Conservation (phyloP, 2,329 filamentous ascomycete genomes). For the Penicillium capsulatum region DNA sequence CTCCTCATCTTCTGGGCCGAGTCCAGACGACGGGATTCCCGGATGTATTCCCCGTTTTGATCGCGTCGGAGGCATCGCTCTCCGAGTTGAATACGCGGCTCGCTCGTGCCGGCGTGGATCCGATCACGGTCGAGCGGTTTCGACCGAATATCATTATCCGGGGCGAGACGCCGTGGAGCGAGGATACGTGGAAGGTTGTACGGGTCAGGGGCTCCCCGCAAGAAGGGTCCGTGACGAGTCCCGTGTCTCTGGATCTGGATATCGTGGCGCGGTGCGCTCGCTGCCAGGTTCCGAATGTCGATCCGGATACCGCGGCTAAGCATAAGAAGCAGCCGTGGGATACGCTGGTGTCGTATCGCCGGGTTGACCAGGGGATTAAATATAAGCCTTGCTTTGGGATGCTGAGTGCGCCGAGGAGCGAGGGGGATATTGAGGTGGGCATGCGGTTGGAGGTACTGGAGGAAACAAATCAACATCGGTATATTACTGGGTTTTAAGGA, state of each 20-base stretch:
- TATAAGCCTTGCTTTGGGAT: constrained; percentile 66
- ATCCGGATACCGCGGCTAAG: constrained; percentile 58
- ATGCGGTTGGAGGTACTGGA: constrained; percentile 56
- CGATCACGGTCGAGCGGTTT: constrained; percentile 60
- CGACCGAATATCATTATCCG: constrained; percentile 60
- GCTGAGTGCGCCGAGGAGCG: constrained; percentile 56
- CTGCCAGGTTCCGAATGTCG: constrained; percentile 62
- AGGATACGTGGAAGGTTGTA: constrained; percentile 61
- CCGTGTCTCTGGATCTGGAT: constrained; percentile 47
- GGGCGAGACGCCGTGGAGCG: constrained; percentile 56
- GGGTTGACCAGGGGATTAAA: constrained; percentile 57
- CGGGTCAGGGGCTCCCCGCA: constrained; percentile 24
- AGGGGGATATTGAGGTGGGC: constrained; percentile 54
- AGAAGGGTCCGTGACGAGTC: constrained; percentile 1
- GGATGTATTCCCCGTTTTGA: constrained; percentile 55
- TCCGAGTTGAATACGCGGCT: constrained; percentile 56
- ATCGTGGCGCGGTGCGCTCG: constrained; percentile 57
- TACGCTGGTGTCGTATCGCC: constrained; percentile 56
- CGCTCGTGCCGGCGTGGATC: constrained; percentile 36
- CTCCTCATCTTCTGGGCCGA: constrained; percentile 51
- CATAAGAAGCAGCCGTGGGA: constrained; percentile 60
- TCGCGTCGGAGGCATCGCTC: constrained; percentile 55
- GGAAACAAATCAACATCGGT: constrained; percentile 56
- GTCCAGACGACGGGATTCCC: constrained; percentile 55
- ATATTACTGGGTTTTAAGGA: constrained; percentile 42